Evolutionary conservation across 108 stramenopile genomes (phyloP).

Genomic region (Skeletonema costatum): DNA sequence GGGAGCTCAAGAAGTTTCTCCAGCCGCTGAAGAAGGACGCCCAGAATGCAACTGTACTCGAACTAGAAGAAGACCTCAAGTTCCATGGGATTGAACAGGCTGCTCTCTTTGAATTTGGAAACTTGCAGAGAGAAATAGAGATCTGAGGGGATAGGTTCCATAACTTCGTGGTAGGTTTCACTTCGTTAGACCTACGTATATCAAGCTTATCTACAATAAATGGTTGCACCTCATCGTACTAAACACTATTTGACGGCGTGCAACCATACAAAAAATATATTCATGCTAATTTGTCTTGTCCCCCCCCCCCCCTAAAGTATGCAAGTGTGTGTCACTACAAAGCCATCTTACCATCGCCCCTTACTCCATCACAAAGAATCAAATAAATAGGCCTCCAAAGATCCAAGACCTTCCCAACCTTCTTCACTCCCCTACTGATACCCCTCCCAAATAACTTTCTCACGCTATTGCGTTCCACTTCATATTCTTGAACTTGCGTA

Average conservation of each 20-base stretch:
- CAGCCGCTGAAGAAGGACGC: too few species aligned
- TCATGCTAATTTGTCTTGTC: not conserved
- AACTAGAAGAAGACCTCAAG: too few species aligned
- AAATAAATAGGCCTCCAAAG: conserved; percentile 32
- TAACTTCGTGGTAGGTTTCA: too few species aligned
- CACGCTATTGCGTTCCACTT: conserved; percentile 26
- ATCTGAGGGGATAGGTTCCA: too few species aligned
- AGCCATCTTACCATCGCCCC: not conserved
- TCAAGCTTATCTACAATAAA: not conserved
- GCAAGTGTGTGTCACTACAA: not conserved
- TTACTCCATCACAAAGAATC: not conserved
- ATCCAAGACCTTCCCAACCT: conserved; percentile 29
- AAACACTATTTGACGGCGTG: not conserved
- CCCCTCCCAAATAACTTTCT: conserved; percentile 18
- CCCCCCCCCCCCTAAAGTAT: not conserved
- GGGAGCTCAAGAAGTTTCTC: too few species aligned
- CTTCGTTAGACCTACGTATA: too few species aligned
- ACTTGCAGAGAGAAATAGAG: too few species aligned
- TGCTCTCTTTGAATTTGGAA: too few species aligned
- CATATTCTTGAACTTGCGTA: conserved; percentile 11
- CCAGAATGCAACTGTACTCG: too few species aligned
- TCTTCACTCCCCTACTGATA: conserved; percentile 8
- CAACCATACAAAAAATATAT: not conserved
- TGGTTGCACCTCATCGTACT: not conserved
- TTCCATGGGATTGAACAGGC: too few species aligned